Evolutionary conservation across 148 eudicot genomes (phyloP), one percentile per base, ranked within the genome.

Genomic region (Linanthus parryae): DNA sequence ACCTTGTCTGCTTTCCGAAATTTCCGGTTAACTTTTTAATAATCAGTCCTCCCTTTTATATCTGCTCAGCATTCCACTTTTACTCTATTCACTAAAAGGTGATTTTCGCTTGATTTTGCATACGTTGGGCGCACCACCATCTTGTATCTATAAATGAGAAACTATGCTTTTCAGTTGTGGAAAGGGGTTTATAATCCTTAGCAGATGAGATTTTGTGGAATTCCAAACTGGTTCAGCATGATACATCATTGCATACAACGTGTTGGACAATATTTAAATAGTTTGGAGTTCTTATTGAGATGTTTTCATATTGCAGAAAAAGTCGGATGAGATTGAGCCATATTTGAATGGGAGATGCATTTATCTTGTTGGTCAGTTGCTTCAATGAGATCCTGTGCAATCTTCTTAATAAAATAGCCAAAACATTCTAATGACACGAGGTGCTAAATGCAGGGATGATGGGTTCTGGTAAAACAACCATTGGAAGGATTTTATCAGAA

Each of bases 381-480:
- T 52, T 37, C 17, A 25, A 13, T 27, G 0, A 18, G n/a, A 44
- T 29, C 21, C 16, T 38, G 16, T 29, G 16, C 10, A 16, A 34
- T 21, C n/a, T 13, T 31, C 30, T 35, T 24, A 21, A 16, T 22
- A 28, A 19, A 25, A 40, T 4, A 15, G 20, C 40, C 2, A 21
- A 47, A 33, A 5, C 20, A 48, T 20, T 49, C 24, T 0, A 33
- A 13, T 17, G 34, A 49, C 6, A 38, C 41, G 49, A n/a, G 36
- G 20, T 23, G 37, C 35, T 24, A 54, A 33, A 54, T 78, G 60
- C 73, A 90, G 99, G 99, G 58, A 84, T 92, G 96, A 92, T 92
- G 99, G 99, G 99, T 33, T 88, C 99, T 50, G 99, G 99, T 9
- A 92, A 92, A 71, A 88, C 99, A 41, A 92, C 99, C 5, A 58